These are phyloP conservation scores for Tinospora cordifolia DNA, from an alignment of 164 flowering plant genomes.

Conservation along the genomic window DNA sequence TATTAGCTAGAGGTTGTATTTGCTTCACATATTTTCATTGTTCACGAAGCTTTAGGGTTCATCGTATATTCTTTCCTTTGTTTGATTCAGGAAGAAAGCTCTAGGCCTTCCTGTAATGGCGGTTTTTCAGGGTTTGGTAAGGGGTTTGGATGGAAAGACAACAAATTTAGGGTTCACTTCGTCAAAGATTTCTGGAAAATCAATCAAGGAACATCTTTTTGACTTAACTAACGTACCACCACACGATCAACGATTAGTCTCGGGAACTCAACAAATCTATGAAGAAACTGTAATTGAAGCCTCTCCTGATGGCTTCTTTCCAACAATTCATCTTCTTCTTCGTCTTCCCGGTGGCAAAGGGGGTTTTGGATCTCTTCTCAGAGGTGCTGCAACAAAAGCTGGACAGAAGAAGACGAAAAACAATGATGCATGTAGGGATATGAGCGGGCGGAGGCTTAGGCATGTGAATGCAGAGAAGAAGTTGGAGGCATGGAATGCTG, in stretches of 20 bases:
- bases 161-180: slow-evolving; percentile 32
- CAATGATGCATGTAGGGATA: slow-evolving; percentile 93
- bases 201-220: slow-evolving; percentile 31
- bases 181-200: slow-evolving; percentile 25
- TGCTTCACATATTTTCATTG: no score
- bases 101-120: slow-evolving; percentile 12
- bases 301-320: slow-evolving; percentile 18
- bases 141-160: slow-evolving; percentile 47
- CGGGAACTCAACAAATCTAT: slow-evolving; percentile 24
- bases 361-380: slow-evolving; percentile 88
- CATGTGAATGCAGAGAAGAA: slow-evolving; percentile 96
- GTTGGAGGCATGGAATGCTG: slow-evolving; percentile 89
- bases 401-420: slow-evolving; percentile 98
- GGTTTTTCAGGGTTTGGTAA: slow-evolving; percentile 42
- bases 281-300: slow-evolving; percentile 25
- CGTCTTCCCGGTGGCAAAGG: slow-evolving; percentile 87
- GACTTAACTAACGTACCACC: slow-evolving; percentile 40
- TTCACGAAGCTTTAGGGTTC: no score
- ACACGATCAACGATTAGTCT: slow-evolving; percentile 35
- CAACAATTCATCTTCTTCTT: slow-evolving; percentile 35
- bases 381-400: slow-evolving; percentile 94
- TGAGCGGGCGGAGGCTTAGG: slow-evolving; percentile 87
- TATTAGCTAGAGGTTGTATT: no score
- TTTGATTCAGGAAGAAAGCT: no score
- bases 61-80: no score